Evolutionary conservation across 2,329 filamentous ascomycete species (phyloP).

Genomic region (Clarireedia monteithiana): DNA sequence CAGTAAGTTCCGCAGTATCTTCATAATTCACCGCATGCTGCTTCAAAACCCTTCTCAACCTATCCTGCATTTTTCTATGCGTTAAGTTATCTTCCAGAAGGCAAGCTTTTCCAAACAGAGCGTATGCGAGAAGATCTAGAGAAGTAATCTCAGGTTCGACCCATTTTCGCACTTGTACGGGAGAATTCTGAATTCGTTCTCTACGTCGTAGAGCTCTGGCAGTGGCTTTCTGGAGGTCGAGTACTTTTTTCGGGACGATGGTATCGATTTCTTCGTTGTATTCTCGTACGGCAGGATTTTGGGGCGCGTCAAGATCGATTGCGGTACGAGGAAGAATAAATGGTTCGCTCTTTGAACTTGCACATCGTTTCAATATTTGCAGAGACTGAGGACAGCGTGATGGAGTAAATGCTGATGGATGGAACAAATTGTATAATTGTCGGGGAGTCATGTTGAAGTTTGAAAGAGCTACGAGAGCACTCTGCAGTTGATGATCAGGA

Average conservation of each 20-base stretch:
- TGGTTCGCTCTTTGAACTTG: conserved; percentile 12
- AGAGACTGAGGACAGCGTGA: not conserved
- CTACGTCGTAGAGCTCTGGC: not conserved
- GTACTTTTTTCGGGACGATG: not conserved
- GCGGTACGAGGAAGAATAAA: conserved; percentile 35
- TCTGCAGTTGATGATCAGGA: too few species aligned
- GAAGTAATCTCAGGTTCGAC: not conserved
- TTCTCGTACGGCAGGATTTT: conserved; percentile 32
- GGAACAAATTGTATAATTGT: too few species aligned
- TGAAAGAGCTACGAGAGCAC: too few species aligned
- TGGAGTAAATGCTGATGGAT: too few species aligned
- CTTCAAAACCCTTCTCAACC: too few species aligned
- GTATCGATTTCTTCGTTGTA: not conserved
- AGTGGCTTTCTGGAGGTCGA: not conserved
- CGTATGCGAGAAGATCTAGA: conserved; percentile 18
- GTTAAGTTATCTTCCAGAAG: too few species aligned
- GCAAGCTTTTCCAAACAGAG: conserved; percentile 14
- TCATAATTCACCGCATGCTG: too few species aligned
- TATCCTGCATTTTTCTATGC: too few species aligned
- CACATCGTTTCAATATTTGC: conserved; percentile 10
- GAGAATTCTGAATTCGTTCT: not conserved
- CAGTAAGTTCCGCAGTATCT: too few species aligned
- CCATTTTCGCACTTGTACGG: not conserved
- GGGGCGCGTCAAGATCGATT: conserved; percentile 45
- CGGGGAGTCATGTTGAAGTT: too few species aligned